These are phyloP conservation scores for Sporothrix phasma DNA, from an alignment of 2,329 filamentous ascomycete genomes.

Conservation along the genomic window DNA sequence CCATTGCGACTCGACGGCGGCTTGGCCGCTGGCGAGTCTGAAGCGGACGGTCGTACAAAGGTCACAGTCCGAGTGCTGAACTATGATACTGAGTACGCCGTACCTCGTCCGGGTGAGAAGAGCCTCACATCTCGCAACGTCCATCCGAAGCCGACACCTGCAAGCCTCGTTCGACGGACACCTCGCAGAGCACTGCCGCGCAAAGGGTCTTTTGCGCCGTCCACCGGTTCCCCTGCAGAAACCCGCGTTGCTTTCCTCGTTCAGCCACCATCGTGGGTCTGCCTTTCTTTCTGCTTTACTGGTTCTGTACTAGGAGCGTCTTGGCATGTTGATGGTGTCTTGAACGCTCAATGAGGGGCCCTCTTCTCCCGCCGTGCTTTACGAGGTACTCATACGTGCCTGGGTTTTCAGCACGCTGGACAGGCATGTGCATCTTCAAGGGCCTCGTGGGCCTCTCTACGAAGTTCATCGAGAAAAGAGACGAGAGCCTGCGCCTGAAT, in stretches of 20 bases:
- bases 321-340: slow-evolving; percentile 9
- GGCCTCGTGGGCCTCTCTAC: too few species aligned
- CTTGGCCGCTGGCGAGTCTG: background rate
- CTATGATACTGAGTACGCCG: too few species aligned
- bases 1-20: background rate
- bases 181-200: background rate
- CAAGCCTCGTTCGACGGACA: background rate
- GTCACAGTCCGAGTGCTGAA: too few species aligned
- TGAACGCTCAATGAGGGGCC: background rate
- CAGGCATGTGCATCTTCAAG: too few species aligned
- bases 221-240: background rate
- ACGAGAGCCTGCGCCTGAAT: too few species aligned
- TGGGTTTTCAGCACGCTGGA: background rate
- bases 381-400: too few species aligned
- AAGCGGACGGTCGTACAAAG: background rate
- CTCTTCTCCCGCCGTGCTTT: too few species aligned
- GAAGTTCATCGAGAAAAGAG: too few species aligned
- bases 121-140: too few species aligned
- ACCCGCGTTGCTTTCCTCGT: slow-evolving; percentile 2
- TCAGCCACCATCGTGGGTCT: slow-evolving; percentile 10
- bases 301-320: slow-evolving; percentile 7
- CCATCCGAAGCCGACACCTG: background rate
- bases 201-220: too few species aligned
- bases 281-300: slow-evolving; percentile 8
- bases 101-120: too few species aligned